phyloP scores from a whole-genome alignment of 2,329 filamentous ascomycete genomes.

The Phyllosticta paracitricarpa region DNA sequence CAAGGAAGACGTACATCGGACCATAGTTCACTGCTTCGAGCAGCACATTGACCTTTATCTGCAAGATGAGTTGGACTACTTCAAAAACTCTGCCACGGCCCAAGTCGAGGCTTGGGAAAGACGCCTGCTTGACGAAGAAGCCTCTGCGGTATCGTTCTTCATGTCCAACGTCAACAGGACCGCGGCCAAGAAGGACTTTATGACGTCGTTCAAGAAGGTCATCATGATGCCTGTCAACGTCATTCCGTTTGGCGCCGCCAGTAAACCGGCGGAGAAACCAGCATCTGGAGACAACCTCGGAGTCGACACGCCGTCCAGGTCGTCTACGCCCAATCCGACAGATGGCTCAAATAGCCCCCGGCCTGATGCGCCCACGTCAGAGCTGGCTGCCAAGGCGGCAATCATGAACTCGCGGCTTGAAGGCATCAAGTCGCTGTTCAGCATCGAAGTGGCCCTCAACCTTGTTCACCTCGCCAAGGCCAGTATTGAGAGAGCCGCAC shows the following conservation, averaged over 20 bases:
- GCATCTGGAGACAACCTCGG: conserved; percentile 22
- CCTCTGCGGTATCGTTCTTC: conserved; percentile 82
- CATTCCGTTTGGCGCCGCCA: conserved; percentile 35
- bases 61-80: conserved; percentile 80
- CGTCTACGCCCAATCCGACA: conserved; percentile 28
- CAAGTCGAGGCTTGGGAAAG: conserved; percentile 84
- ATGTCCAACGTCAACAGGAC: conserved; percentile 93
- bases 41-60: conserved; percentile 90
- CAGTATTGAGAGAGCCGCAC: conserved; percentile 72
- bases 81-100: conserved; percentile 63
- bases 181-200: conserved; percentile 90
- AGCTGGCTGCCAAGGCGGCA: conserved; percentile 92
- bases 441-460: conserved; percentile 86
- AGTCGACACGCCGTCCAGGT: conserved; percentile 8
- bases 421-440: conserved; percentile 90
- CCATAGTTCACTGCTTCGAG: conserved; percentile 69
- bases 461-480: conserved; percentile 83
- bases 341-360: conserved; percentile 29
- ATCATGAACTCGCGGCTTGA: conserved; percentile 92
- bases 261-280: conserved; percentile 23
- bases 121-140: conserved; percentile 82
- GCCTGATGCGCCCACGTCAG: conserved; percentile 68
- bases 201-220: conserved; percentile 95
- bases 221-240: conserved; percentile 98
- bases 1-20: conserved; percentile 53